Base-by-base conservation (phyloP, 2,329 filamentous ascomycete genomes). In the Exophiala calicioides region DNA sequence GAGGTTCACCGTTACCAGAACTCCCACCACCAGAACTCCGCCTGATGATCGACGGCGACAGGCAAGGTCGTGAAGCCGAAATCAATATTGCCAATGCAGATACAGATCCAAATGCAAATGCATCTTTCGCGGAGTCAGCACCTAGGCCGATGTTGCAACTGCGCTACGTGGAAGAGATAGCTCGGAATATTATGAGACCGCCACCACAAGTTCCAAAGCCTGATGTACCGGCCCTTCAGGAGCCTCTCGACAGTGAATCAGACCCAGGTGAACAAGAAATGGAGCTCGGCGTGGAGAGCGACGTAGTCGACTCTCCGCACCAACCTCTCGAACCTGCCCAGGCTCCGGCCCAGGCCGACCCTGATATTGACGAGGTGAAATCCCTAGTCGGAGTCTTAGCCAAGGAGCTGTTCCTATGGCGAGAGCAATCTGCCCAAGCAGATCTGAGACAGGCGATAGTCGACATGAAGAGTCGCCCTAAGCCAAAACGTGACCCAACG, bases 381-480 rank as follows among this genome's bases (percentile, higher is more conserved):
- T 29, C n/a, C 12, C 9, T 55, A 9, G 18, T 50, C n/a, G 23
- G 49, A 9, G 13, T 16, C 8, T 18, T 44, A n/a, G 33, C 32
- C 15, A 32, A 43, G 33, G 26, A 47, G 12, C 34, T 46, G 6
- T 38, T 34, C 10, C 33, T 24, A 12, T 55, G 36, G 41, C 47
- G 41, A 38, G 44, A 55, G 23, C 29, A 16, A 36, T 35, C 9
- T 9, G 44, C 43, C n/a, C 40, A 47, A 27, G 47, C 48, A 5
- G 42, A 44, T 4, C 19, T 55, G 19, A 39, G 48, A 20, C 47
- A 52, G 38, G 48, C 44, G 10, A 29, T 24, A 21, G 16, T 45
- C 19, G 41, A 44, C 19, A 45, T 32, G 26, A 47, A 13, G 29
- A 37, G 19, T 4, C n/a, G 32, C n/a, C 20, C 20, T 9, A 26